Percentiles rank a stretch among this genome's conserved stretches.
These are phyloP conservation scores for Citrus maxima DNA, from an alignment of 345 rosid species.

Conservation along the genomic window DNA sequence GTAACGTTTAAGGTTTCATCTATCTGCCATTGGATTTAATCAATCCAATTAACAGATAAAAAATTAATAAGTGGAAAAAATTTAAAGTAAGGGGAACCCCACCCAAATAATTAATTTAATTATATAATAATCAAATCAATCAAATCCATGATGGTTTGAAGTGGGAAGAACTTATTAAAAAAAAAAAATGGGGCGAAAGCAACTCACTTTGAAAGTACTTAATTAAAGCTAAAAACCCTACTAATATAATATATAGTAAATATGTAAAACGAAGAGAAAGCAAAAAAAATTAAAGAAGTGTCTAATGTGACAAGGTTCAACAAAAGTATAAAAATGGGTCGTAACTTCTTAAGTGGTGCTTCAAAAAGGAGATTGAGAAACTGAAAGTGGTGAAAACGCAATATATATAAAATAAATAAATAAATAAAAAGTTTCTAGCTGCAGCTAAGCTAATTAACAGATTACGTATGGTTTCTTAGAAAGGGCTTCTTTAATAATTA, in stretches of 20 bases:
- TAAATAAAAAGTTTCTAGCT: not conserved
- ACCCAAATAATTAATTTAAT: not conserved
- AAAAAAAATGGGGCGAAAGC: constrained; percentile 5
- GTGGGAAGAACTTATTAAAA: constrained; percentile 16
- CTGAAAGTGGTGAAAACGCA: not conserved
- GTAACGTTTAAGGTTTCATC: too few species aligned
- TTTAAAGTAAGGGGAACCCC: too few species aligned
- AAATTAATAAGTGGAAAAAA: too few species aligned
- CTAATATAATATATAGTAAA: too few species aligned
- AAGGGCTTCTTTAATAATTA: not conserved
- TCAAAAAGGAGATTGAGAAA: not conserved
- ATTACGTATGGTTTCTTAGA: not conserved
- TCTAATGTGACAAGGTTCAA: constrained; percentile 8
- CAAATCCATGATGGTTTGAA: constrained; percentile 23
- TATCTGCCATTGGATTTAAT: too few species aligned
- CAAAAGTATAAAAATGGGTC: constrained; percentile 2
- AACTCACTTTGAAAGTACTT: constrained; percentile 20
- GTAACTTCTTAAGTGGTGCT: constrained; percentile 12
- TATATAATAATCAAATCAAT: not conserved
- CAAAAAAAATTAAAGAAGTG: not conserved
- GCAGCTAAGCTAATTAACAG: not conserved
- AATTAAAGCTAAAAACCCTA: constrained; percentile 13
- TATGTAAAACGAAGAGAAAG: not conserved
- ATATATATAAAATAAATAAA: too few species aligned
- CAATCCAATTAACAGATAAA: too few species aligned